A percentile compares a stretch with the other conserved stretches of the same genome.
Evolutionary conservation across 1,284 basidiomycete species (phyloP).

Genomic region (Malassezia obtusa): DNA sequence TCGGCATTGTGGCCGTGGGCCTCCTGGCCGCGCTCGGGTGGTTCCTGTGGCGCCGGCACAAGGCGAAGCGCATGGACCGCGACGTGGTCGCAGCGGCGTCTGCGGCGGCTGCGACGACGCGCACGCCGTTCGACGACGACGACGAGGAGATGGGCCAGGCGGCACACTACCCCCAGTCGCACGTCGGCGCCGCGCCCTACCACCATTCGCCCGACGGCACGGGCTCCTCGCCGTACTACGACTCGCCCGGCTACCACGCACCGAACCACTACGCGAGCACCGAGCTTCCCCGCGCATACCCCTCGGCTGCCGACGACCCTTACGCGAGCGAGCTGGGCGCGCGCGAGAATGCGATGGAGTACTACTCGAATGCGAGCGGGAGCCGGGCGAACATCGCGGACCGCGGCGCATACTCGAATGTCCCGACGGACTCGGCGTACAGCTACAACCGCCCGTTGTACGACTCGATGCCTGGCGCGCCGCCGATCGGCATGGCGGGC

Average conservation of each 20-base stretch:
- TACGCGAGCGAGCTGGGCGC: background rate
- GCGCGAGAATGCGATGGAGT: background rate
- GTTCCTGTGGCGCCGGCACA: conserved; percentile 35
- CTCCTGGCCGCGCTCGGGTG: conserved; percentile 33
- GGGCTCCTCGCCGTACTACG: conserved; percentile 3
- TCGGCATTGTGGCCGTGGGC: conserved; percentile 35
- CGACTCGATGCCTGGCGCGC: background rate
- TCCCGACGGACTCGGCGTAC: conserved; percentile 3
- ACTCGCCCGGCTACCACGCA: conserved; percentile 12
- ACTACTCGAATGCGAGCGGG: background rate
- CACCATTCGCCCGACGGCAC: background rate
- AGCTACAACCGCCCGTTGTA: conserved; percentile 1
- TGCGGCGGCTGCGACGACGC: conserved; percentile 41
- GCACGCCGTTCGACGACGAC: conserved; percentile 47
- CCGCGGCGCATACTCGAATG: conserved; percentile 3
- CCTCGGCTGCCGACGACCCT: background rate
- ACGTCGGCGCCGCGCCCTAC: background rate
- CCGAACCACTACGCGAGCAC: conserved; percentile 6
- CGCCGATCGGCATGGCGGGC: background rate
- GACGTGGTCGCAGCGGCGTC: conserved; percentile 46
- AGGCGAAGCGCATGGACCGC: conserved; percentile 45
- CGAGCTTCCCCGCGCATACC: background rate
- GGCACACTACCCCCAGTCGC: background rate
- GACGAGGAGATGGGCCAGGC: conserved; percentile 37
- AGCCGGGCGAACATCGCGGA: background rate